Conservation (phyloP, 1,284 basidiomycete genomes). For the Anthracocystis setariae region DNA sequence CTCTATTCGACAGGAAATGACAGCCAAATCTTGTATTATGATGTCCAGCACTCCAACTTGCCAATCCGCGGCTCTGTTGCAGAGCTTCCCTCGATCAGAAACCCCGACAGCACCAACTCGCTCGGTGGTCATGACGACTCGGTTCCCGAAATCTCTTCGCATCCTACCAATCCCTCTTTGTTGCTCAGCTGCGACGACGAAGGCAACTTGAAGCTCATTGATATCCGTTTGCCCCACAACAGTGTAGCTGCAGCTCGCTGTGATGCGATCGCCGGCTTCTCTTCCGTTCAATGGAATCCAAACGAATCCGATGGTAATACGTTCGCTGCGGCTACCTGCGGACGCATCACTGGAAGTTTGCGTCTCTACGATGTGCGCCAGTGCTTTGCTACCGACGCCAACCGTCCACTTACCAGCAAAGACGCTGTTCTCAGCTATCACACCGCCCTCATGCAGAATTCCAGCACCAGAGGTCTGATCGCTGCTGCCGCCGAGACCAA, state of each 20-base stretch:
- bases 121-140: constrained; percentile 35
- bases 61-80: constrained; percentile 11
- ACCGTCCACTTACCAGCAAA: constrained; percentile 22
- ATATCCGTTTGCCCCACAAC: constrained; percentile 25
- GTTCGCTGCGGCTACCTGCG: constrained; percentile 37
- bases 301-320: constrained; percentile 41
- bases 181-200: constrained; percentile 38
- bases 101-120: constrained; percentile 10
- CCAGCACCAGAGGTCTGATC: constrained; percentile 18
- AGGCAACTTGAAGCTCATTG: constrained; percentile 28
- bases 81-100: neutral
- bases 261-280: constrained; percentile 21
- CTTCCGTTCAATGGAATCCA: constrained; percentile 42
- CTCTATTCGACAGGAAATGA: constrained; percentile 41
- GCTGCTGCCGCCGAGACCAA: constrained; percentile 39
- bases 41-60: constrained; percentile 35
- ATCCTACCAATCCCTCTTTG: constrained; percentile 31
- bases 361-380: constrained; percentile 40
- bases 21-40: constrained; percentile 36
- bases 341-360: constrained; percentile 30
- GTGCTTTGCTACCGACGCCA: constrained; percentile 18
- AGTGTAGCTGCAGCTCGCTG: constrained; percentile 16
- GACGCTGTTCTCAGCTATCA: constrained; percentile 35
- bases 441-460: constrained; percentile 31
- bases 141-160: constrained; percentile 28